Evolutionary conservation across 345 rosid genomes (phyloP), one percentile per base, ranked within the genome.

Genomic region (Luvunga scandens): DNA sequence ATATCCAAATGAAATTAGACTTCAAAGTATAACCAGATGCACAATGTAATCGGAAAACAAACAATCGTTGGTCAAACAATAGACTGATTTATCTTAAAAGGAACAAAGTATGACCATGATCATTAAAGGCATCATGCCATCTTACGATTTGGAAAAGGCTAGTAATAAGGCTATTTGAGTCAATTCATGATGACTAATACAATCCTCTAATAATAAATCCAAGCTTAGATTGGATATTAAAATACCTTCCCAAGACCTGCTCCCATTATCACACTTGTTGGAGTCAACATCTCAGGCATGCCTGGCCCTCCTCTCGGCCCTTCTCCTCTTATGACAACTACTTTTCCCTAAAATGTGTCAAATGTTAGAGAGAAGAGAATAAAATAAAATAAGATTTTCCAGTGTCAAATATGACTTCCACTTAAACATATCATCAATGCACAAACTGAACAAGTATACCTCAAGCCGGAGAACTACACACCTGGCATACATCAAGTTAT

Each of bases 231-330:
- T 73, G 33, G 36, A n/a, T 65, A 66, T 48, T 55, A 62, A 53
- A 12, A 38, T 83, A 95, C 99, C 99, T 96, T 96, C 65, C 99
- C 99, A 76, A 96, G 98, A 79, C 98, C 98, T 22, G 99, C 98
- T 71, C 98, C 99, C 98, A 92, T 96, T 63, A 96, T 96, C 45
- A 93, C 99, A 89, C 99, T 96, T 50, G 99, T 96, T 45, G 99
- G 98, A 31, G 99, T 91, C 86, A 96, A 87, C 99, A 94, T 96
- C 86, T 96, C 99, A 72, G 97, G 91, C 98, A 96, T 96, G 82
- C 99, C 99, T 50, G 98, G 99, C 62, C 99, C 99, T 36, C 99
- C 99, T 79, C 91, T 94, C 56, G 99, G 99, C 48, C 99, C 99
- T 79, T 97, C 99, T 83, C 90, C 98, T 88, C 97, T 91, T 50